Evolutionary conservation across 2,329 filamentous ascomycete species (phyloP), one percentile per base, ranked within the genome.

Genomic region (Eutypella sp.): DNA sequence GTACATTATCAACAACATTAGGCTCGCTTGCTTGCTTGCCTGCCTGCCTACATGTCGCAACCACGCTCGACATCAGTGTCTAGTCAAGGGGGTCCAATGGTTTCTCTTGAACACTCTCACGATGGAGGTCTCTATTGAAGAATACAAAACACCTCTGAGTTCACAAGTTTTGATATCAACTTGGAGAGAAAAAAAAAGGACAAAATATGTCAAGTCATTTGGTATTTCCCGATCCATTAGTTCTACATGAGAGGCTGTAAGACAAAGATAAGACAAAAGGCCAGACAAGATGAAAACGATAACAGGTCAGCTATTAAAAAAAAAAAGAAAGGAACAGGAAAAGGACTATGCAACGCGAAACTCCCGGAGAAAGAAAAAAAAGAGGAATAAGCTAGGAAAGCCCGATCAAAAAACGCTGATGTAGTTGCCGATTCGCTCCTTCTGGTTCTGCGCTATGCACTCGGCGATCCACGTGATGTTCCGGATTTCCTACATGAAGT

Each of bases 391-490:
- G 27, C 8, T 38, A 42, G 47, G 48, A 47, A 56, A 46, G 45
- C 20, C 24, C 45, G 38, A 53, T 79, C 71, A 96, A 71, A 99
- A 96, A 51, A 97, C 93, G 70, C 90, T 96, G 67, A 99, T 99
- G 71, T 95, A 99, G 72, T 97, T 99, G 59, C 89, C 87, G 66
- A 99, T 97, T 65, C 93, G 83, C 70, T 99, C 93, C 75, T 99
- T 99, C 72, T 99, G 93, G 75, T 96, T 96, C 72, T 99, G 93
- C 46, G 93, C 93, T 79, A 99, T 99, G 73, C 93, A 99, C 71
- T 99, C 93, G 19, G 93, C 87, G 68, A 99, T 99, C 93, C 93
- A 99, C 42, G 93, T 97, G 63, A 99, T 96, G 71, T 99, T 99
- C 55, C 93, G 87, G 60, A 97, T 96, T 86, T 99, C 93, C 91